Evolutionary conservation across 2,329 filamentous ascomycete species (phyloP).

Genomic region (Gnomoniopsis sp.): DNA sequence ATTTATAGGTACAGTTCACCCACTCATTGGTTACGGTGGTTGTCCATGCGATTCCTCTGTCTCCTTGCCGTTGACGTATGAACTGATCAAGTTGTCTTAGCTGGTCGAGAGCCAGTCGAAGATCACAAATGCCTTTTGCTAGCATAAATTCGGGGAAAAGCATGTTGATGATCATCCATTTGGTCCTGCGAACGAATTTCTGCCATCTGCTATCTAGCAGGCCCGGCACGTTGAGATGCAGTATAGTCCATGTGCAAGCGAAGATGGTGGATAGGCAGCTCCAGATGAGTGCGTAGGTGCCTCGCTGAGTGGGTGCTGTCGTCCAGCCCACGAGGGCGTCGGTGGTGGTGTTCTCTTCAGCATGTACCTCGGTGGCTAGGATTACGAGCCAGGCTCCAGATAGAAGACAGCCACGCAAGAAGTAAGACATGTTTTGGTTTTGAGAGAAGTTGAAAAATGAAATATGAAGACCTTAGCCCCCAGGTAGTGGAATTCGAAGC

Average conservation of each 20-base stretch:
- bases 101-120: neutral
- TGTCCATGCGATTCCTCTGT: neutral
- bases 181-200: neutral
- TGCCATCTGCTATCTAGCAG: neutral
- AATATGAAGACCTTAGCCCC: too few species aligned
- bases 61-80: neutral
- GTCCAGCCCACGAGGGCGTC: neutral
- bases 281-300: neutral
- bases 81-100: neutral
- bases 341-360: neutral
- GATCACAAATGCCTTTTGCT: neutral
- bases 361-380: too few species aligned
- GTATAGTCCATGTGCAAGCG: slow-evolving; percentile 1
- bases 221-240: slow-evolving; percentile 2
- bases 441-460: too few species aligned
- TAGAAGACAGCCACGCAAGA: too few species aligned
- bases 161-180: neutral
- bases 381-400: too few species aligned
- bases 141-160: neutral
- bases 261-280: slow-evolving; percentile 1
- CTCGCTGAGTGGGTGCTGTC: too few species aligned
- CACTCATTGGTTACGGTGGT: too few species aligned
- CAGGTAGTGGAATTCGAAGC: too few species aligned
- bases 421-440: too few species aligned
- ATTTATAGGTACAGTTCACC: neutral